phyloP scores from a whole-genome alignment of 495 filamentous ascomycete genomes.

The Paragyromitra xinjiangensis region DNA sequence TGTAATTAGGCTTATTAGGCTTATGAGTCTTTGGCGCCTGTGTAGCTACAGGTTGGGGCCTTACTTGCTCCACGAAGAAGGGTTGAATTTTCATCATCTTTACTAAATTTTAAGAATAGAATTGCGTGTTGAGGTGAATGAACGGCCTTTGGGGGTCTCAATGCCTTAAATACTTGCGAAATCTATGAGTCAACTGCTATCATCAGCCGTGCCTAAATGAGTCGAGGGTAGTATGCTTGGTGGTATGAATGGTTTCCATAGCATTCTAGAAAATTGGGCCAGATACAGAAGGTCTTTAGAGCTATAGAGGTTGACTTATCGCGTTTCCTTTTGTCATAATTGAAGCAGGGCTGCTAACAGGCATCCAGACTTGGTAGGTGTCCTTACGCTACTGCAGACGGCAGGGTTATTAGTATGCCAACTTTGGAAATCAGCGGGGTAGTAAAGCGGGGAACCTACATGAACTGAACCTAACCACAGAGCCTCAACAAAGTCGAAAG shows the following conservation, averaged over 20 bases:
- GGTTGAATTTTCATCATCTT: conserved; percentile 73
- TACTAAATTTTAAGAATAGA: not conserved
- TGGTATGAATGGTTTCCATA: not conserved
- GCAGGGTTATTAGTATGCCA: not conserved
- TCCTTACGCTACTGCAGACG: not conserved
- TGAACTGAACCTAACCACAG: not conserved
- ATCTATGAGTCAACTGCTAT: conserved; percentile 1
- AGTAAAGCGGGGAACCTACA: conserved; percentile 30
- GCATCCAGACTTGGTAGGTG: not conserved
- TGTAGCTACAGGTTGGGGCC: conserved; percentile 29
- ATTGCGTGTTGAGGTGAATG: not conserved
- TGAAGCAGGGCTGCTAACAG: not conserved
- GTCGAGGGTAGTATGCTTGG: not conserved
- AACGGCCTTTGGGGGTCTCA: not conserved
- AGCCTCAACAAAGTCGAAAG: not conserved
- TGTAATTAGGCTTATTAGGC: conserved; percentile 59
- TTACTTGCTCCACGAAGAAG: conserved; percentile 82
- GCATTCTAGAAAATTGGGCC: not conserved
- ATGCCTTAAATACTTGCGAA: not conserved
- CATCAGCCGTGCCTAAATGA: not conserved
- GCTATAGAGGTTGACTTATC: not conserved
- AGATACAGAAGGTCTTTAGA: conserved; percentile 27
- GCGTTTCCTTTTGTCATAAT: conserved; percentile 7
- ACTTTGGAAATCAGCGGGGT: conserved; percentile 21
- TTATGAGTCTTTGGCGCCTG: not conserved